phyloP scores from a whole-genome alignment of 2,329 filamentous ascomycete genomes.

The Rhynchosporium graminicola region DNA sequence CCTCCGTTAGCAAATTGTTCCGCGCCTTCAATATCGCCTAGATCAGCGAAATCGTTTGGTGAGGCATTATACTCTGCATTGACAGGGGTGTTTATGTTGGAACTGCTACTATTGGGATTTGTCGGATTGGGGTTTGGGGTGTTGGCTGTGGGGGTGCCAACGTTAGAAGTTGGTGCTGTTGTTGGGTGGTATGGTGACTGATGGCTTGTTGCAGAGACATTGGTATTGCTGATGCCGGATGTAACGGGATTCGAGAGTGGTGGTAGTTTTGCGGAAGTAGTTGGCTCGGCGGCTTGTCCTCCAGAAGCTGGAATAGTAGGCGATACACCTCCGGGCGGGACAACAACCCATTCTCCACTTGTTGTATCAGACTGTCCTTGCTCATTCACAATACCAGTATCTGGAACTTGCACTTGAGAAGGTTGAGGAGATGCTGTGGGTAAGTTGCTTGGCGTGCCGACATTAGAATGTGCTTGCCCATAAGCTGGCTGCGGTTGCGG shows the following conservation, averaged over 20 bases:
- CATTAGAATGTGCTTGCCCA: conserved; percentile 58
- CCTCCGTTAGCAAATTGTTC: conserved; percentile 62
- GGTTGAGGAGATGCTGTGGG: conserved; percentile 48
- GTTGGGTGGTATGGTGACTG: conserved; percentile 4
- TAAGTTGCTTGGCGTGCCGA: conserved; percentile 55
- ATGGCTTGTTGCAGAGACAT: background rate
- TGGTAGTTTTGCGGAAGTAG: conserved; percentile 6
- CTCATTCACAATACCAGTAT: conserved; percentile 19
- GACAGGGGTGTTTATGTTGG: conserved; percentile 30
- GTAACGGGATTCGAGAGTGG: conserved; percentile 3
- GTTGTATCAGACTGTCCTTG: conserved; percentile 42
- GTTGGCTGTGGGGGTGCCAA: conserved; percentile 15
- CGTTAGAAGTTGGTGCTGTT: background rate
- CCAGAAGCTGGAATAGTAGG: conserved; percentile 26
- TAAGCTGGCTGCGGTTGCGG: conserved; percentile 52
- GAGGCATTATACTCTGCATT: conserved; percentile 41
- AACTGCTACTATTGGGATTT: no score
- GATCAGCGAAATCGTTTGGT: conserved; percentile 62
- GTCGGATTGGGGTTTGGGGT: conserved; percentile 17
- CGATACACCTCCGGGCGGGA: conserved; percentile 61
- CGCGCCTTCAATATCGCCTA: conserved; percentile 68
- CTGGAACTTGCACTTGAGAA: conserved; percentile 29
- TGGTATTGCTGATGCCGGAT: conserved; percentile 8
- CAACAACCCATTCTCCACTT: conserved; percentile 73
- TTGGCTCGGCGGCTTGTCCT: conserved; percentile 29